phyloP scores from a whole-genome alignment of 2,329 filamentous ascomycete species.

The Aspergillus clavatus region DNA sequence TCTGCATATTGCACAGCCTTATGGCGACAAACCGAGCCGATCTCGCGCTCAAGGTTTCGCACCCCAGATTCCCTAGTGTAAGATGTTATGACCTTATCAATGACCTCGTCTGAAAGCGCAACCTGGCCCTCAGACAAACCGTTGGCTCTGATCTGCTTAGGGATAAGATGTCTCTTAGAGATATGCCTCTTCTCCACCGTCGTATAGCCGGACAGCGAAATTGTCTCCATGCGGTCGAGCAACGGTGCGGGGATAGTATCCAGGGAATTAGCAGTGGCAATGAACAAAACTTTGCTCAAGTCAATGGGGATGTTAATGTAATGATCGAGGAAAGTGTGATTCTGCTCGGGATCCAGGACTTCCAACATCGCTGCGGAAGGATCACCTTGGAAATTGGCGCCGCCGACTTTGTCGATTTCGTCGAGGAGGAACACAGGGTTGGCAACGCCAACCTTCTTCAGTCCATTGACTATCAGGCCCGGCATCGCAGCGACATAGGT shows the following conservation, averaged over 20 bases:
- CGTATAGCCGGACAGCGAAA: constrained; percentile 89
- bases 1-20: constrained; percentile 96
- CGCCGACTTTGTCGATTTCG: constrained; percentile 95
- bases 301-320: constrained; percentile 96
- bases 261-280: constrained; percentile 90
- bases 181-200: constrained; percentile 96
- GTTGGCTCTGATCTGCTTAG: constrained; percentile 90
- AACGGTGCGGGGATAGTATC: constrained; percentile 94
- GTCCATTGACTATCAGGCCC: constrained; percentile 82
- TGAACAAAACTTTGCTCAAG: constrained; percentile 93
- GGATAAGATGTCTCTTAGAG: constrained; percentile 85
- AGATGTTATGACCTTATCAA: constrained; percentile 91
- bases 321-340: constrained; percentile 89
- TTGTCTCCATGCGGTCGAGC: constrained; percentile 95
- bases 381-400: constrained; percentile 87
- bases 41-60: constrained; percentile 90
- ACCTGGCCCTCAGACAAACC: constrained; percentile 74
- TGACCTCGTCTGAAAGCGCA: constrained; percentile 70
- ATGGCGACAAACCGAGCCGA: constrained; percentile 87
- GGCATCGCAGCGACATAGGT: constrained; percentile 99
- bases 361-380: constrained; percentile 97
- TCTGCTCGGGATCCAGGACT: constrained; percentile 95
- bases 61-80: constrained; percentile 97
- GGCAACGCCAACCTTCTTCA: constrained; percentile 91
- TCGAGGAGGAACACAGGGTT: constrained; percentile 95